Evolutionary conservation across 2,329 filamentous ascomycete genomes (phyloP).

Genomic region (Stachybotrys chlorohalonatus): DNA sequence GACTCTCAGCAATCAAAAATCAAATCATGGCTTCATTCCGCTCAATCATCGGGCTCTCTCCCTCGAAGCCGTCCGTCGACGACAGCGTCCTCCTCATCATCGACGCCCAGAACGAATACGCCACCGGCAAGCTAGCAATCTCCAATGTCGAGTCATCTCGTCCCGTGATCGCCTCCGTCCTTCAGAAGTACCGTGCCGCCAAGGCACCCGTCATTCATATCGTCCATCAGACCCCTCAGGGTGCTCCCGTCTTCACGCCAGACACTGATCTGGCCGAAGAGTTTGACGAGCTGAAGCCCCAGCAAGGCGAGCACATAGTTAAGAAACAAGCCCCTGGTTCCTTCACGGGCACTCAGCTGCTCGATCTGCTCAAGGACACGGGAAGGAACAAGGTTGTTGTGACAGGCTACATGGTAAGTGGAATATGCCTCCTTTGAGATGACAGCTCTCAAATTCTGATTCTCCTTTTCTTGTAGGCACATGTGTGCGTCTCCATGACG

Average conservation of each 20-base stretch:
- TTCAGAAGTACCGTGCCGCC: constrained; percentile 50
- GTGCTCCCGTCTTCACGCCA: constrained; percentile 56
- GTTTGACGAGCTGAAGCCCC: constrained; percentile 49
- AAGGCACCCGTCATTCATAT: constrained; percentile 48
- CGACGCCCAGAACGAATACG: constrained; percentile 64
- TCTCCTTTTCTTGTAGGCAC: constrained; percentile 37
- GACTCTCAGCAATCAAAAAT: too few species aligned
- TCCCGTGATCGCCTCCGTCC: constrained; percentile 44
- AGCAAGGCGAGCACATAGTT: constrained; percentile 43
- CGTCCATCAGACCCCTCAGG: constrained; percentile 42
- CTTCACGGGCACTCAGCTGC: constrained; percentile 52
- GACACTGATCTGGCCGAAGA: constrained; percentile 41
- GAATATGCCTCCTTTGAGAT: neutral
- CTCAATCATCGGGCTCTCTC: constrained; percentile 41
- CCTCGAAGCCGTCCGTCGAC: constrained; percentile 43
- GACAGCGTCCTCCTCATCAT: constrained; percentile 59
- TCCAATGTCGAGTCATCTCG: constrained; percentile 43
- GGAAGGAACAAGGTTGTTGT: constrained; percentile 52
- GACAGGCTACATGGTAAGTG: constrained; percentile 46
- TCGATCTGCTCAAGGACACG: constrained; percentile 37
- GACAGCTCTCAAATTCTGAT: neutral
- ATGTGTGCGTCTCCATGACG: constrained; percentile 56
- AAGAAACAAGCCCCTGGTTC: constrained; percentile 48
- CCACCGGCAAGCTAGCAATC: constrained; percentile 46
- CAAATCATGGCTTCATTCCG: constrained; percentile 23